These are phyloP conservation scores for Lolium rigidum DNA, from an alignment of 176 grass and related monocot genomes.

Conservation along the genomic window DNA sequence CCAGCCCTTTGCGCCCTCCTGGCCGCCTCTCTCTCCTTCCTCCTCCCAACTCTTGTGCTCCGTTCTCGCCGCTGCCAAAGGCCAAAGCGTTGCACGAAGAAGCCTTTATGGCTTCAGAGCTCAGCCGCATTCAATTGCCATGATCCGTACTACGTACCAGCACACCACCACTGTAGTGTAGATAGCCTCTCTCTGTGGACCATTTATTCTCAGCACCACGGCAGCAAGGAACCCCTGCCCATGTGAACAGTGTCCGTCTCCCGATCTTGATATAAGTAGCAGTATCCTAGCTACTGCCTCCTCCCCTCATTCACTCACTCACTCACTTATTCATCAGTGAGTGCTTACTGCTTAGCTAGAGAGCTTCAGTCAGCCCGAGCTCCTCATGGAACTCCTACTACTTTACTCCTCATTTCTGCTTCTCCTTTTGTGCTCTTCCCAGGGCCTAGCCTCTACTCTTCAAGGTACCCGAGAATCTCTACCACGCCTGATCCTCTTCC, in stretches of 20 bases:
- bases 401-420: constrained; percentile 45
- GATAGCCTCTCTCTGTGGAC: constrained; percentile 12
- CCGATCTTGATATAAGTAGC: constrained; percentile 41
- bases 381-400: constrained; percentile 29
- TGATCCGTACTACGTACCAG: constrained; percentile 22
- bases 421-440: constrained; percentile 44
- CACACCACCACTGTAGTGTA: constrained; percentile 35
- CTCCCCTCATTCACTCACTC: constrained; percentile 25
- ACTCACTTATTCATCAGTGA: not conserved
- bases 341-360: constrained; percentile 5
- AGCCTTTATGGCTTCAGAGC: constrained; percentile 54
- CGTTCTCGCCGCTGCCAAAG: constrained; percentile 35
- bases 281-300: not conserved
- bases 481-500: not conserved
- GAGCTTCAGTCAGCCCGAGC: not conserved
- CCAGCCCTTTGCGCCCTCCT: constrained; percentile 18
- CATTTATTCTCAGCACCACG: constrained; percentile 41
- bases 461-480: constrained; percentile 38
- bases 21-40: constrained; percentile 28
- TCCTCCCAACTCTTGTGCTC: constrained; percentile 57
- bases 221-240: constrained; percentile 39
- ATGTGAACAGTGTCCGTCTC: constrained; percentile 49
- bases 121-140: constrained; percentile 59
- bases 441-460: constrained; percentile 34
- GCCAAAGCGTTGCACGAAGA: constrained; percentile 35